Base-by-base conservation (phyloP, 805 yeast genomes). In the Pichia occidentalis region DNA sequence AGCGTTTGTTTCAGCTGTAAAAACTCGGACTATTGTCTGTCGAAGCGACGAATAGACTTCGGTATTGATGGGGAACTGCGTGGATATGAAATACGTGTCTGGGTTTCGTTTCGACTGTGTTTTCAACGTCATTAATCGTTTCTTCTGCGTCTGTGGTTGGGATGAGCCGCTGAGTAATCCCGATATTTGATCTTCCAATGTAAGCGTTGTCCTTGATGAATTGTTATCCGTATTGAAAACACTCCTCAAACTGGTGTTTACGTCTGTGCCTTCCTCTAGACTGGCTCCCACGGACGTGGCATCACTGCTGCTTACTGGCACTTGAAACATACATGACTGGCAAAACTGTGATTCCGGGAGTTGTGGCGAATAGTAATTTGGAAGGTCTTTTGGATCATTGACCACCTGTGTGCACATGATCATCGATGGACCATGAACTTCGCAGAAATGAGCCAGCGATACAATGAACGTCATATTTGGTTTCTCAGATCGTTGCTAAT, bases 371-470 rank as follows among this genome's bases (percentile, higher is more conserved):
- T 34, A 71, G 64, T 24, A 70, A 2, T 30, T 23, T 2, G 38
- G 22, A 8, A 37, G 13, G 17, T 44, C 37, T 5, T 24, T 26
- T 7, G 37, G 32, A 11, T 34, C 12, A 4, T 38, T 23, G 6
- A 38, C 47, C 19, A 54, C 47, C 47, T 78, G 85, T 0, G 87
- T 78, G 45, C 84, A 80, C 52, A 78, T 57, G 2, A 82, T 63
- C 28, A 77, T 70, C 10, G 77, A 64, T 0, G 90, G 88, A 0
- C 90, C 90, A 52, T 82, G 88, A 17, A 75, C 69, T 57, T 82
- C 90, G 56, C 90, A 82, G 56, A 82, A 82, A 53, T 82, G 90
- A 0, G 85, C 80, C 33, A 82, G 54, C 16, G 82, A 65, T 8
- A 76, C 57, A 9, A 71, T 70, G 51, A 61, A 73, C 28, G 67